These are phyloP conservation scores for Beta macrorhiza DNA, from an alignment of 179 eudicot genomes.

Conservation along the genomic window DNA sequence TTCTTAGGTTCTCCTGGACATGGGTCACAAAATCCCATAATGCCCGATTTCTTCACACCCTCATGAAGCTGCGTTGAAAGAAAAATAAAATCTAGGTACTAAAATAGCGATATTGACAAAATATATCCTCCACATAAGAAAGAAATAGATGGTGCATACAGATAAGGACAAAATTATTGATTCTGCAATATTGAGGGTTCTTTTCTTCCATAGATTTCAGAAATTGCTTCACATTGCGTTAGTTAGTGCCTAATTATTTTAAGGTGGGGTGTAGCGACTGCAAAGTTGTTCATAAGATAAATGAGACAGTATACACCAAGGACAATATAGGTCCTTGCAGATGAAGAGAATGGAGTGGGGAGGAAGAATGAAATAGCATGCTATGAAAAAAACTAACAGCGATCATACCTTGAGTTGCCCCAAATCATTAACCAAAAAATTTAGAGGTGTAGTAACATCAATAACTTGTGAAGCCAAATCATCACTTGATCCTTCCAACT, in stretches of 20 bases:
- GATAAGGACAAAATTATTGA: background rate
- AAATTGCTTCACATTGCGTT: background rate
- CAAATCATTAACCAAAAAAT: slow-evolving; percentile 76
- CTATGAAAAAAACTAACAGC: background rate
- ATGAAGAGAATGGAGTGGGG: background rate
- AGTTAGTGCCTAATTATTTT: background rate
- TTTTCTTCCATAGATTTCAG: background rate
- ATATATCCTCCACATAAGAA: background rate
- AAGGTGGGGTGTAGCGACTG: background rate
- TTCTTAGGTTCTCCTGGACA: slow-evolving; percentile 86
- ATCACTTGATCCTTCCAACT: slow-evolving; percentile 40
- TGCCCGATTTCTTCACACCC: slow-evolving; percentile 95
- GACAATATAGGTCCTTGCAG: background rate
- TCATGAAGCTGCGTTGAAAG: slow-evolving; percentile 64
- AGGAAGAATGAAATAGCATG: background rate
- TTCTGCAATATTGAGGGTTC: background rate
- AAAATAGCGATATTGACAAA: background rate
- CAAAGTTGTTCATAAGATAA: background rate
- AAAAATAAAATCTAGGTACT: background rate
- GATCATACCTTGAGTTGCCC: slow-evolving; percentile 87
- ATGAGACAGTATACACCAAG: background rate
- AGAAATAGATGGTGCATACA: background rate
- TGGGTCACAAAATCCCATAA: slow-evolving; percentile 98
- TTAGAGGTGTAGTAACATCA: slow-evolving; percentile 84
- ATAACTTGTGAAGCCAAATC: slow-evolving; percentile 67